A percentile compares a stretch with the other conserved stretches of the same genome.
Conservation (phyloP, 805 yeast species). For the Saccharomyces paradoxus region DNA sequence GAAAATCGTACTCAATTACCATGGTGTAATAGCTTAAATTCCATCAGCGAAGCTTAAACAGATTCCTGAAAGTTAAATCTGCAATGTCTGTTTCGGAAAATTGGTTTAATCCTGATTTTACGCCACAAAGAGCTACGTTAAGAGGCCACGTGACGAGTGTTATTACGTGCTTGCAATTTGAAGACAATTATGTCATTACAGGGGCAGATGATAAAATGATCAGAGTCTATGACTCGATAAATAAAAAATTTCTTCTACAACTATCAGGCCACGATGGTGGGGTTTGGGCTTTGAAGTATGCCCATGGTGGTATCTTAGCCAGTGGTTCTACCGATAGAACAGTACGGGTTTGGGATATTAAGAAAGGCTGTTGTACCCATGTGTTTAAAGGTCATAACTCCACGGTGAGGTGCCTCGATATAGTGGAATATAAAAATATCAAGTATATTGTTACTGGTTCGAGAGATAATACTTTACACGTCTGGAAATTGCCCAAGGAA, state of each 20-base stretch:
- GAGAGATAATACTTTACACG: slow-evolving; percentile 68
- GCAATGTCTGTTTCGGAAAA: slow-evolving; percentile 38
- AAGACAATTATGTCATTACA: slow-evolving; percentile 80
- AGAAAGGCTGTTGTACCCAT: slow-evolving; percentile 80
- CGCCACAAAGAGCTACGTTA: slow-evolving; percentile 59
- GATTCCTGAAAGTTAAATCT: neutral
- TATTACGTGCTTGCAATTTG: slow-evolving; percentile 92
- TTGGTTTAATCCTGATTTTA: slow-evolving; percentile 71
- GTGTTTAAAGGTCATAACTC: slow-evolving; percentile 87
- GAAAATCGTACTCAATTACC: too few species aligned
- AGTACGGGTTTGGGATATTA: slow-evolving; percentile 87
- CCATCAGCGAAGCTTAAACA: neutral
- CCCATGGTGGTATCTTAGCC: slow-evolving; percentile 59
- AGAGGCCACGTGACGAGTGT: slow-evolving; percentile 70
- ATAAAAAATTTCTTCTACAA: slow-evolving; percentile 56
- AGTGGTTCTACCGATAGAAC: slow-evolving; percentile 89
- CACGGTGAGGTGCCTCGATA: slow-evolving; percentile 85
- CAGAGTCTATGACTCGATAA: slow-evolving; percentile 67
- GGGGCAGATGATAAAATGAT: slow-evolving; percentile 86
- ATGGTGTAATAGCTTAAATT: too few species aligned
- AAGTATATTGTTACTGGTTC: slow-evolving; percentile 83
- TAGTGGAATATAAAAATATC: slow-evolving; percentile 54
- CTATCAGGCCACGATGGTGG: slow-evolving; percentile 85
- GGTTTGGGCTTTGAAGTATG: slow-evolving; percentile 95
- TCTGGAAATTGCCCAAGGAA: slow-evolving; percentile 74